A percentile compares a stretch with the other conserved stretches of the same genome.
These are phyloP conservation scores for Ogataea paradorogensis DNA, from an alignment of 805 yeast genomes.

Conservation along the genomic window DNA sequence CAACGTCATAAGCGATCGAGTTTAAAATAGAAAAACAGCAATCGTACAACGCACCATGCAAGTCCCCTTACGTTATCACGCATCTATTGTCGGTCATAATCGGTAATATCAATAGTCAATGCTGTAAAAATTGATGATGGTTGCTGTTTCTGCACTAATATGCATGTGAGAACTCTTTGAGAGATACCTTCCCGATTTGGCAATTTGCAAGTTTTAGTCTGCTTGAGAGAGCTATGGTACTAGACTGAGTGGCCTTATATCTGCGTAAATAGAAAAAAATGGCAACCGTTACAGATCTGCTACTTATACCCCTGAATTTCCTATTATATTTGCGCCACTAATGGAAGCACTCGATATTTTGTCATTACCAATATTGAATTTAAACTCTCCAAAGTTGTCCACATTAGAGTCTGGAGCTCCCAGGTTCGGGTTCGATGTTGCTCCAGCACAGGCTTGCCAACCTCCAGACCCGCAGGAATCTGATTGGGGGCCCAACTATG, in stretches of 20 bases:
- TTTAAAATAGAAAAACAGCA: constrained; percentile 7
- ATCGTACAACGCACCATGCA: constrained; percentile 2
- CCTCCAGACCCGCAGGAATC: constrained; percentile 13
- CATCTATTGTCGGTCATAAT: background rate
- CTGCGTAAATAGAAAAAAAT: background rate
- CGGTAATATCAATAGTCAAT: constrained; percentile 1
- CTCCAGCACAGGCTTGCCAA: constrained; percentile 25
- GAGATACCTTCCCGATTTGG: constrained; percentile 3
- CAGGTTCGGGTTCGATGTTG: constrained; percentile 17
- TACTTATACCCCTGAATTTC: constrained; percentile 4
- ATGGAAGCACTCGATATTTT: constrained; percentile 5
- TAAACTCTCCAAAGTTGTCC: background rate
- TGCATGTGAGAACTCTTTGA: background rate
- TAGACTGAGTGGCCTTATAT: background rate
- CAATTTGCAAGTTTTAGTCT: constrained; percentile 3
- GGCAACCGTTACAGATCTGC: constrained; percentile 3
- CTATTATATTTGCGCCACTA: background rate
- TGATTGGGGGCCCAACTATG: constrained; percentile 4
- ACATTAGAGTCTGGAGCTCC: constrained; percentile 2
- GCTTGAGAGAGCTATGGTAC: background rate
- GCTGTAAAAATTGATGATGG: background rate
- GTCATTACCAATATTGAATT: background rate
- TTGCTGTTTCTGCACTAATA: constrained; percentile 7
- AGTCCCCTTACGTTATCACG: constrained; percentile 5
- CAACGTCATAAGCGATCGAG: background rate